Base-by-base conservation (phyloP, 176 grass and related monocot genomes). In the Pontederia crassipes region DNA sequence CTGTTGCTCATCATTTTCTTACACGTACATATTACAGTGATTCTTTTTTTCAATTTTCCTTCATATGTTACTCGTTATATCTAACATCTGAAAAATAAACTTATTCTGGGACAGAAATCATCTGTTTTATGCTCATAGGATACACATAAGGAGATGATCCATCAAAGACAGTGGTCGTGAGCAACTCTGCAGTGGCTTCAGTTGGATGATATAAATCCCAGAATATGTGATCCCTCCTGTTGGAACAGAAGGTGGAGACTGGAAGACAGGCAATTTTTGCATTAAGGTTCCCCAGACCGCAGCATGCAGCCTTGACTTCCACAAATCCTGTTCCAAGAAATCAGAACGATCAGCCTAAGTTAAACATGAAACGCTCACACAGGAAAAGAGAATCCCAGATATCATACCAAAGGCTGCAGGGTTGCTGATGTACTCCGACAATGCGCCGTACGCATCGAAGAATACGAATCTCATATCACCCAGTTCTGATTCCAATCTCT, bases 141-240 rank as follows among this genome's bases (percentile, higher is more conserved):
- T 75, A 89, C 54, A 80, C 75, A 4, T 77, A 80, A 1, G 85
- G 85, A 65, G 76, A 66, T 2, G 82, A 63, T 4, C 79, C 89
- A 8, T 86, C 79, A 16, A 95, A 83, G 0, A 75, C 82, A 2
- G 65, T 67, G 61, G 0, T 27, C 8, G 48, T 53, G 45, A 95
- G 76, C 74, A 55, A 78, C 70, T 64, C 28, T 0, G 81, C 85
- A 7, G 85, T 80, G 74, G 76, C n/a, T 68, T 95, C 85, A 0
- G 89, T 95, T 2, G 85, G 89, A 45, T 95, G 89, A 73, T 86
- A 89, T 20, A 83, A 83, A 62, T 95, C 89, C 89, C 89, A 95
- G 65, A 95, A 95, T 3, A 89, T 58, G 46, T 95, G 71, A 57
- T 54, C 53, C 0, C 18, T 80, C 66, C 85, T 70, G 61, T 95